phyloP scores from a whole-genome alignment of 352 stramenopile genomes.

The Globisporangium paddicum region DNA sequence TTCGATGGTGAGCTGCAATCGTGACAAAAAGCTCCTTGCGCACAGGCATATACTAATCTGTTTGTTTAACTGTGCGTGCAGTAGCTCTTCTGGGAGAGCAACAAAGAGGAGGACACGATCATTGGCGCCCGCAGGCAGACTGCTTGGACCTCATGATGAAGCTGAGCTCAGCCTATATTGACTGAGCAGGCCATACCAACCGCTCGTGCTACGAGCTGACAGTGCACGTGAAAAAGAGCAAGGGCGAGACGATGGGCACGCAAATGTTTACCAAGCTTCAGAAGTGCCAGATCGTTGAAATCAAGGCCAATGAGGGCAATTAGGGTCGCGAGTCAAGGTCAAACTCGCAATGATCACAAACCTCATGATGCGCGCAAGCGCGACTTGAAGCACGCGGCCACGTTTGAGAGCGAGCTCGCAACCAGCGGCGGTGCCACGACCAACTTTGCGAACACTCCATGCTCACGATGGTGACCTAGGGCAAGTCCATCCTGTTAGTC shows the following conservation, averaged over 20 bases:
- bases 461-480: conserved; percentile 93
- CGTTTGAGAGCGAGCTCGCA: conserved; percentile 91
- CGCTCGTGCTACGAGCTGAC: conserved; percentile 97
- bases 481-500: conserved; percentile 98
- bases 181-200: conserved; percentile 98
- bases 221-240: conserved; percentile 85
- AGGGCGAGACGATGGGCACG: conserved; percentile 86
- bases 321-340: conserved; percentile 95
- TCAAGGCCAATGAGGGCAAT: conserved; percentile 96
- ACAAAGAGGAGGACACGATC: no score
- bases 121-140: no score
- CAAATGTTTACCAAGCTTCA: conserved; percentile 91
- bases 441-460: conserved; percentile 85
- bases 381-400: conserved; percentile 82
- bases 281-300: conserved; percentile 91
- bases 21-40: no score
- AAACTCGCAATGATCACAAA: conserved; percentile 81
- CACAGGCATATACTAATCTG: no score
- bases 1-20: no score
- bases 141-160: conserved; percentile 99
- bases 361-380: conserved; percentile 80
- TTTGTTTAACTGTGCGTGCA: no score
- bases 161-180: conserved; percentile 97
- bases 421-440: conserved; percentile 87
- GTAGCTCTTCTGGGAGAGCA: no score